A percentile compares a stretch with the other conserved stretches of the same genome.
phyloP scores from a whole-genome alignment of 2,329 filamentous ascomycete species.

The Aureobasidium sp. region DNA sequence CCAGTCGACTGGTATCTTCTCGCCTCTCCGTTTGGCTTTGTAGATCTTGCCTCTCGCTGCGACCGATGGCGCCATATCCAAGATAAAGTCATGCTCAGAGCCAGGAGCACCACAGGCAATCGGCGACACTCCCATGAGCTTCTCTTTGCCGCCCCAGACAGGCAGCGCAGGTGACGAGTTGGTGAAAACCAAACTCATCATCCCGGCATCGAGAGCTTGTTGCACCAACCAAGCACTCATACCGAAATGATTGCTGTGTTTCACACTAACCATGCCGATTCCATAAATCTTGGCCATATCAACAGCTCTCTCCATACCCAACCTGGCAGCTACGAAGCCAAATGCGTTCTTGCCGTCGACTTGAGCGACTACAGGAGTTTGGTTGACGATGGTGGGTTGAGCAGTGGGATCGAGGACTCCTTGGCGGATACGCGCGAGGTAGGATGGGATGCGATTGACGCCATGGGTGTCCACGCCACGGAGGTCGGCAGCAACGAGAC shows the following conservation, averaged over 20 bases:
- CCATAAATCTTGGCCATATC: constrained; percentile 55
- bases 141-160: constrained; percentile 56
- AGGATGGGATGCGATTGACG: constrained; percentile 65
- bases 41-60: constrained; percentile 62
- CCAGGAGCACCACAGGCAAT: constrained; percentile 65
- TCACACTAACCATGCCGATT: constrained; percentile 65
- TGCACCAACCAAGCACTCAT: constrained; percentile 73
- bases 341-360: constrained; percentile 62
- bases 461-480: constrained; percentile 71
- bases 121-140: constrained; percentile 63
- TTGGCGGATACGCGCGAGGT: constrained; percentile 61
- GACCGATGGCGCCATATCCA: constrained; percentile 62
- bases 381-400: constrained; percentile 46
- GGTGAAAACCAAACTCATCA: constrained; percentile 50
- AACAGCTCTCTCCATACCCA: constrained; percentile 57
- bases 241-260: constrained; percentile 70
- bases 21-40: constrained; percentile 55
- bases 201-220: constrained; percentile 59
- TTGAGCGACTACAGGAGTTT: constrained; percentile 62
- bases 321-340: constrained; percentile 59
- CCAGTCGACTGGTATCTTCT: constrained; percentile 62
- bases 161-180: constrained; percentile 60
- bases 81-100: constrained; percentile 51
- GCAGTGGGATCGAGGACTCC: constrained; percentile 56
- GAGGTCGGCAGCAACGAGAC: constrained; percentile 63